phyloP scores from a whole-genome alignment of 768 basidiomycete genomes.

The Lepiota subincarnata region DNA sequence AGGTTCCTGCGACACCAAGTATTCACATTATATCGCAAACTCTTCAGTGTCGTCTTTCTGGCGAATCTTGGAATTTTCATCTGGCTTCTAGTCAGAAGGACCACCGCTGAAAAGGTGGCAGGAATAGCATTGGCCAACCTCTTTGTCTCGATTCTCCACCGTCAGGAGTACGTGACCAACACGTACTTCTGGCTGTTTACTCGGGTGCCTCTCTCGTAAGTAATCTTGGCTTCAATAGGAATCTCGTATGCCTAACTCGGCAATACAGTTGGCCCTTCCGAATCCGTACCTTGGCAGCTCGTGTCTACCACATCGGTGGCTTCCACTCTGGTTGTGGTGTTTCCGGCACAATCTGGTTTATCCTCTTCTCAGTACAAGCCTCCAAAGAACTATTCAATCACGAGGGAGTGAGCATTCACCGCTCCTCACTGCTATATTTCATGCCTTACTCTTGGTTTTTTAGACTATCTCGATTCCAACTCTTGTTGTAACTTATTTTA shows the following conservation, averaged over 20 bases:
- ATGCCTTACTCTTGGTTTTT: not conserved
- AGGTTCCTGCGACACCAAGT: constrained; percentile 43
- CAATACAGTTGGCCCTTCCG: constrained; percentile 26
- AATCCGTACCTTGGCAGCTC: constrained; percentile 42
- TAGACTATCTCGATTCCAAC: constrained; percentile 14
- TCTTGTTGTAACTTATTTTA: constrained; percentile 32
- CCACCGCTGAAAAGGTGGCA: constrained; percentile 32
- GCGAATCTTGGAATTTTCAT: constrained; percentile 53
- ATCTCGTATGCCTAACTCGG: not conserved
- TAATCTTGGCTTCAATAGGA: not conserved
- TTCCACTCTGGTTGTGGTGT: constrained; percentile 50
- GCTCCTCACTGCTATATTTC: constrained; percentile 25
- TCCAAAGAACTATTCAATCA: constrained; percentile 29
- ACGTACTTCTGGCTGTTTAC: constrained; percentile 50
- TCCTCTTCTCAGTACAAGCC: constrained; percentile 43
- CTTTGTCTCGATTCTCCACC: constrained; percentile 42
- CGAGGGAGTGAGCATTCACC: constrained; percentile 24
- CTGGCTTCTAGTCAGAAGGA: constrained; percentile 28
- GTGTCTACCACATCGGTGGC: constrained; percentile 54
- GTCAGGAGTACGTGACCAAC: constrained; percentile 57
- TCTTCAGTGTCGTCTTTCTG: constrained; percentile 55
- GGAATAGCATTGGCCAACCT: constrained; percentile 42
- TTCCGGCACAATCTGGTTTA: constrained; percentile 48
- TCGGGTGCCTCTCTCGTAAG: constrained; percentile 45
- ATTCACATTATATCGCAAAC: constrained; percentile 52